Evolutionary conservation across 2,329 filamentous ascomycete species (phyloP).

Genomic region (Gliomastix tumulicola): DNA sequence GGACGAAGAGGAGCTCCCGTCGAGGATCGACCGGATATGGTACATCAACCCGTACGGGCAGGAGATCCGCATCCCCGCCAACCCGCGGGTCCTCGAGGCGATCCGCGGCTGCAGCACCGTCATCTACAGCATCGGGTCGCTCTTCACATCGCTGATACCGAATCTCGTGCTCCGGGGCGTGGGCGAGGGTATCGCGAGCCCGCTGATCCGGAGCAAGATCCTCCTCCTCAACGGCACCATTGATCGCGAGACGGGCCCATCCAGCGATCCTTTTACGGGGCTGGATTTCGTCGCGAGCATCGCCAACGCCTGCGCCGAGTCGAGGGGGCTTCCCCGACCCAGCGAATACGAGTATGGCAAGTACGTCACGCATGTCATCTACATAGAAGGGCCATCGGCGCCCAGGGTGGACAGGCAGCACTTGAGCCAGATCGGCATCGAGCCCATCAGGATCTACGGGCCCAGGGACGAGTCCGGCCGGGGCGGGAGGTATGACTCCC

Average conservation of each 20-base stretch:
- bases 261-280: constrained; percentile 57
- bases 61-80: constrained; percentile 80
- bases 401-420: constrained; percentile 63
- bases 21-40: constrained; percentile 78
- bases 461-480: constrained; percentile 36
- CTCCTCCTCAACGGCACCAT: constrained; percentile 77
- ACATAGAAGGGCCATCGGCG: constrained; percentile 64
- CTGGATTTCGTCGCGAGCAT: constrained; percentile 79
- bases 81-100: constrained; percentile 69
- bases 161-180: constrained; percentile 71
- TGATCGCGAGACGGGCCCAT: constrained; percentile 82
- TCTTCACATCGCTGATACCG: constrained; percentile 86
- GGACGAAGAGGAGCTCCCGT: constrained; percentile 66
- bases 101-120: constrained; percentile 59
- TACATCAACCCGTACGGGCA: constrained; percentile 99
- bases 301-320: constrained; percentile 65
- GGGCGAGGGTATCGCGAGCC: constrained; percentile 47
- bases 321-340: constrained; percentile 39
- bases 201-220: constrained; percentile 58
- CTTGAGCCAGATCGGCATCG: constrained; percentile 63
- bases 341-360: constrained; percentile 42
- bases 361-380: constrained; percentile 80
- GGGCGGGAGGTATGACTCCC: constrained; percentile 65
- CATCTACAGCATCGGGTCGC: constrained; percentile 87
- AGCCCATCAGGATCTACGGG: constrained; percentile 71